These are phyloP conservation scores for Hypoxylon sp. DNA, from an alignment of 2,329 filamentous ascomycete genomes.

Conservation along the genomic window DNA sequence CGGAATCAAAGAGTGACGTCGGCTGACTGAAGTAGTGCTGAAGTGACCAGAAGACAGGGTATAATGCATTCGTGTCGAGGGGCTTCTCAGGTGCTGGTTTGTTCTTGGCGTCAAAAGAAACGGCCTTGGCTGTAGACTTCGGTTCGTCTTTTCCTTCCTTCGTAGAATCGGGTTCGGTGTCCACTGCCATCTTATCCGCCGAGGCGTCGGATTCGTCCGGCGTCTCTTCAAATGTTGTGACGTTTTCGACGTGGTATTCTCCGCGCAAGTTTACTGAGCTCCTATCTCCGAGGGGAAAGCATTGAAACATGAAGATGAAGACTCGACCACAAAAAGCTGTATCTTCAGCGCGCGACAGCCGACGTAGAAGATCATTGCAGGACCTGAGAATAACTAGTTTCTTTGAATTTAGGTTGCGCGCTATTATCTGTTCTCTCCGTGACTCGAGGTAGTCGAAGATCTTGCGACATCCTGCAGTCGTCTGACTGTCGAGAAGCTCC, in stretches of 20 bases:
- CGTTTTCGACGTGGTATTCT: conserved; percentile 95
- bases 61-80: conserved; percentile 78
- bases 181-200: conserved; percentile 75
- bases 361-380: conserved; percentile 94
- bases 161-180: conserved; percentile 59
- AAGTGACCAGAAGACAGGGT: conserved; percentile 93
- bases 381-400: conserved; percentile 89
- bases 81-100: conserved; percentile 59
- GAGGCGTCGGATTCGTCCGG: conserved; percentile 52
- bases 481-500: conserved; percentile 95
- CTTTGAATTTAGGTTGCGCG: conserved; percentile 84
- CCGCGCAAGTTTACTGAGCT: conserved; percentile 97
- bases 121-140: conserved; percentile 57
- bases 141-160: conserved; percentile 52
- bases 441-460: conserved; percentile 98
- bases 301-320: conserved; percentile 98
- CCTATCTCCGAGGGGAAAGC: conserved; percentile 94
- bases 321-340: conserved; percentile 97
- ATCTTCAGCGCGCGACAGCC: conserved; percentile 94
- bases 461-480: conserved; percentile 88
- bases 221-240: conserved; percentile 82
- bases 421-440: conserved; percentile 86
- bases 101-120: conserved; percentile 60
- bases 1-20: conserved; percentile 79
- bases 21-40: conserved; percentile 94